Evolutionary conservation across 306 rosid species (phyloP).

Genomic region (Ziziphus jujuba): DNA sequence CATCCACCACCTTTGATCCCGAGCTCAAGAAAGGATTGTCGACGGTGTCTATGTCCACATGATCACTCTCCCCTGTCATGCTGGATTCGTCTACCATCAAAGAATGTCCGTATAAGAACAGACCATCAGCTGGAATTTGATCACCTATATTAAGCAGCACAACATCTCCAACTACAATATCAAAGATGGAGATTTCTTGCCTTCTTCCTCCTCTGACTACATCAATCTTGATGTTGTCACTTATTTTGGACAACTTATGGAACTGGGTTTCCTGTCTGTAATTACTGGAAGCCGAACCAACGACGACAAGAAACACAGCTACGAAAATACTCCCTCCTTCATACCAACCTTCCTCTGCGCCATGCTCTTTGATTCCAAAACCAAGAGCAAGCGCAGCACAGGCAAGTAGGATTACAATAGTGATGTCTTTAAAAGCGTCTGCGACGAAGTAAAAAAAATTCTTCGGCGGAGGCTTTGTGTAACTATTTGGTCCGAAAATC

Average conservation of each 20-base stretch:
- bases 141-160: constrained; percentile 67
- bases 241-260: constrained; percentile 69
- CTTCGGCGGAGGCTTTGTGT: constrained; percentile 62
- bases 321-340: constrained; percentile 84
- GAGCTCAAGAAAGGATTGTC: constrained; percentile 68
- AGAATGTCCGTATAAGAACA: constrained; percentile 67
- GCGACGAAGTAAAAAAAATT: constrained; percentile 52
- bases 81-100: constrained; percentile 83
- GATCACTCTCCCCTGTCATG: constrained; percentile 95
- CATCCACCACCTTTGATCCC: constrained; percentile 79
- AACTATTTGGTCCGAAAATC: constrained; percentile 67
- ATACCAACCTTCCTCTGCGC: constrained; percentile 77
- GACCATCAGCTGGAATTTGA: constrained; percentile 85
- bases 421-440: constrained; percentile 78
- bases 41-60: constrained; percentile 51
- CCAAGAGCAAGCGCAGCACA: constrained; percentile 84
- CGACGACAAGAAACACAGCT: constrained; percentile 68
- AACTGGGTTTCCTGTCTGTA: constrained; percentile 82
- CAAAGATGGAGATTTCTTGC: constrained; percentile 59
- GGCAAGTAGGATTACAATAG: constrained; percentile 62
- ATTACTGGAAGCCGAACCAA: constrained; percentile 72
- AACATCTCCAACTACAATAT: constrained; percentile 75
- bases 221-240: constrained; percentile 61
- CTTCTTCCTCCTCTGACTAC: constrained; percentile 61
- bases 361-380: constrained; percentile 76